Percentiles rank a stretch among this genome's conserved stretches.
These are phyloP conservation scores for Butyriboletus pseudospeciosus DNA, from an alignment of 1,284 basidiomycete species.

Conservation along the genomic window DNA sequence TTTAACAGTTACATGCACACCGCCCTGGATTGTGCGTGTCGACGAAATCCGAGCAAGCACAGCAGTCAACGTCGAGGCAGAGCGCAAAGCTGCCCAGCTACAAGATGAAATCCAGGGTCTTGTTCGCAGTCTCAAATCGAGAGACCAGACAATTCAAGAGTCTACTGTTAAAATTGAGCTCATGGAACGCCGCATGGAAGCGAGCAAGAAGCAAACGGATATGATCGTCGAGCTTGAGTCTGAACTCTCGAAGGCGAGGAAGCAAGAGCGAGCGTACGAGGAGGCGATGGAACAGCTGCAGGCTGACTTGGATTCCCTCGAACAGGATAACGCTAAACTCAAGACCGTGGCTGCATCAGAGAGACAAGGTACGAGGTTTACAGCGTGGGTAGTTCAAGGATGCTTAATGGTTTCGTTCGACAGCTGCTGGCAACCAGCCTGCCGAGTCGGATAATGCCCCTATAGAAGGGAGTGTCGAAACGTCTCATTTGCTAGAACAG, in stretches of 20 bases:
- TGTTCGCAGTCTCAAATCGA: slow-evolving; percentile 73
- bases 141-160: slow-evolving; percentile 91
- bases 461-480: slow-evolving; percentile 77
- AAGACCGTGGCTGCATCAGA: slow-evolving; percentile 65
- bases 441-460: slow-evolving; percentile 59
- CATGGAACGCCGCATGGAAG: slow-evolving; percentile 89
- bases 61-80: slow-evolving; percentile 87
- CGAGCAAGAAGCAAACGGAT: slow-evolving; percentile 84
- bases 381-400: not conserved
- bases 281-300: slow-evolving; percentile 93
- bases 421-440: slow-evolving; percentile 48
- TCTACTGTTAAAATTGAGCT: slow-evolving; percentile 88
- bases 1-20: slow-evolving; percentile 61
- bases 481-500: slow-evolving; percentile 81
- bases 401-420: not conserved
- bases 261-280: slow-evolving; percentile 85
- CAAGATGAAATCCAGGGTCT: slow-evolving; percentile 88
- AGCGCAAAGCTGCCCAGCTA: slow-evolving; percentile 78
- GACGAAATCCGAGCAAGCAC: slow-evolving; percentile 81
- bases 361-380: slow-evolving; percentile 51
- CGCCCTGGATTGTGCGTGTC: slow-evolving; percentile 88
- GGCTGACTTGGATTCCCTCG: slow-evolving; percentile 79
- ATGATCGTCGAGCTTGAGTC: slow-evolving; percentile 75
- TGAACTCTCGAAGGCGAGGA: slow-evolving; percentile 75
- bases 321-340: slow-evolving; percentile 83